Evolutionary conservation across 2,329 filamentous ascomycete genomes (phyloP).

Genomic region (Hypoxylon sp.): DNA sequence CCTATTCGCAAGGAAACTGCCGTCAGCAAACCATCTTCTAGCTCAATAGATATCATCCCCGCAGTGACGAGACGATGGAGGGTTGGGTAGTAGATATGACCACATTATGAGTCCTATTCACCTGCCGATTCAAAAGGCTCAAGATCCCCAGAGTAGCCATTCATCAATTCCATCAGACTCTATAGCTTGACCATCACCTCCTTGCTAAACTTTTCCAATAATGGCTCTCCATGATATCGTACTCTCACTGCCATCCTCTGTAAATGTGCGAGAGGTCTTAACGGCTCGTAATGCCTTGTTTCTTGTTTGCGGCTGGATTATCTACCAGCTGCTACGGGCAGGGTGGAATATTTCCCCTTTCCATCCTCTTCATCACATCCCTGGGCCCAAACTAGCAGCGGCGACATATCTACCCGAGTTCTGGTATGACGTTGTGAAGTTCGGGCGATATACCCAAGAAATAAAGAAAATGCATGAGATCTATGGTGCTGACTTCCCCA

Average conservation of each 20-base stretch:
- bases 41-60: neutral
- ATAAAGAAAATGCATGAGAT: constrained; percentile 43
- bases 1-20: constrained; percentile 3
- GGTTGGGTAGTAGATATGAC: neutral
- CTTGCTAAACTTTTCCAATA: neutral
- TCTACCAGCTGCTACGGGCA: constrained; percentile 30
- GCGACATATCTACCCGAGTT: constrained; percentile 40
- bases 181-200: neutral
- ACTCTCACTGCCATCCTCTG: constrained; percentile 1
- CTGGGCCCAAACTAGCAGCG: constrained; percentile 42
- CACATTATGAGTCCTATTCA: neutral
- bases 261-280: neutral
- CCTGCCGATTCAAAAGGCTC: neutral
- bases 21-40: neutral
- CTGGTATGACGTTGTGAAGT: constrained; percentile 38
- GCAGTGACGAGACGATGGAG: neutral
- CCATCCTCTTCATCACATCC: constrained; percentile 42
- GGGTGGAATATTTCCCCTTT: constrained; percentile 39
- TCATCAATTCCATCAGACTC: neutral
- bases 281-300: constrained; percentile 17
- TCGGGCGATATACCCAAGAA: constrained; percentile 37
- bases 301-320: constrained; percentile 29
- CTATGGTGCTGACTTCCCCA: constrained; percentile 34
- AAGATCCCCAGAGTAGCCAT: neutral
- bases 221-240: constrained; percentile 21